These are phyloP conservation scores for Debaryomyces sp. DNA, from an alignment of 1,139 yeast genomes.

Conservation along the genomic window DNA sequence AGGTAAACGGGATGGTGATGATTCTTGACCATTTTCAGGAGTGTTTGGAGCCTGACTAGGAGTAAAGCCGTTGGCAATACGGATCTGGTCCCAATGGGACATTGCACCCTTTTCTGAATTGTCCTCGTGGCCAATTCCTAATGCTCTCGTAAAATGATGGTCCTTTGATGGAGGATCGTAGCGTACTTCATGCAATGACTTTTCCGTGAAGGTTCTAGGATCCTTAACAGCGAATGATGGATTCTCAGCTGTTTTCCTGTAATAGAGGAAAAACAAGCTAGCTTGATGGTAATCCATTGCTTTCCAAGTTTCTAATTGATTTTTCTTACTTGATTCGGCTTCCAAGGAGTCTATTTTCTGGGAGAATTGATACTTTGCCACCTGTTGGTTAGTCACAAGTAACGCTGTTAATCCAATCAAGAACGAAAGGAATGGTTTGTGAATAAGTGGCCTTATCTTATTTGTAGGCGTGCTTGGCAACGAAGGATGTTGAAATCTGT, in stretches of 20 bases:
- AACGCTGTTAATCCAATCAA: constrained; percentile 32
- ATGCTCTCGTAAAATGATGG: constrained; percentile 11
- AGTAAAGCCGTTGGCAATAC: constrained; percentile 33
- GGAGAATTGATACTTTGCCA: constrained; percentile 27
- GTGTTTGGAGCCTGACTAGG: constrained; percentile 3
- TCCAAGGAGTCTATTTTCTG: constrained; percentile 20
- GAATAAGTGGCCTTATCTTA: constrained; percentile 16
- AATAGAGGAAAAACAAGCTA: constrained; percentile 40
- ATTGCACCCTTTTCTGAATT: neutral
- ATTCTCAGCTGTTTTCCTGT: constrained; percentile 34
- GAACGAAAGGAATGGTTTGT: constrained; percentile 39
- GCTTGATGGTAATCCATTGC: constrained; percentile 41
- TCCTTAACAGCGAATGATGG: constrained; percentile 39
- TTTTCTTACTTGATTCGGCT: constrained; percentile 13
- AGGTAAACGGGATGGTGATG: constrained; percentile 1
- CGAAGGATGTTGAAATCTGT: constrained; percentile 12
- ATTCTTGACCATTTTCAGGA: neutral
- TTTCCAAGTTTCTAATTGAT: constrained; percentile 38
- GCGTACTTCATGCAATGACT: constrained; percentile 29
- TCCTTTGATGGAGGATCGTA: constrained; percentile 23
- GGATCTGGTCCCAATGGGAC: constrained; percentile 36
- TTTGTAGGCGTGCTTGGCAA: constrained; percentile 9
- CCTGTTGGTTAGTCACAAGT: constrained; percentile 28
- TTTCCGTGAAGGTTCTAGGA: constrained; percentile 34
- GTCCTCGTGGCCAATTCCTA: constrained; percentile 11